phyloP scores from a whole-genome alignment of 2,329 filamentous ascomycete genomes.

The Verticillium klebahnii region DNA sequence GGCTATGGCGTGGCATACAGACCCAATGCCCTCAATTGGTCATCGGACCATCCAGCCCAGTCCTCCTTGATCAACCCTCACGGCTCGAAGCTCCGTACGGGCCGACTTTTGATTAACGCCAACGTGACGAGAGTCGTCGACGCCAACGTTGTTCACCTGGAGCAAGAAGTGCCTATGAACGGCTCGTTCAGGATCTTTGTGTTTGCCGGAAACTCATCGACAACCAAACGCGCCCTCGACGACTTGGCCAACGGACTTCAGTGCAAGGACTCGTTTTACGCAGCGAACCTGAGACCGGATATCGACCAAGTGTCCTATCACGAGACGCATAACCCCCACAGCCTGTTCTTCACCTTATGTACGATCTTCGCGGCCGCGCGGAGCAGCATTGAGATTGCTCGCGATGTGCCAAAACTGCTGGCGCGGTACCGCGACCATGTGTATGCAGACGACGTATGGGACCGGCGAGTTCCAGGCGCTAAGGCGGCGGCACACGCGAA shows the following conservation, averaged over 20 bases:
- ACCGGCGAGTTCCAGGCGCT: slow-evolving; percentile 64
- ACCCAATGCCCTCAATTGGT: slow-evolving; percentile 82
- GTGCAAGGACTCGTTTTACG: slow-evolving; percentile 68
- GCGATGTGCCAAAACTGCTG: slow-evolving; percentile 65
- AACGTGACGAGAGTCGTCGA: slow-evolving; percentile 84
- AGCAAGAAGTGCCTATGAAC: slow-evolving; percentile 85
- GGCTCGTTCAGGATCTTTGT: slow-evolving; percentile 83
- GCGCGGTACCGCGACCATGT: slow-evolving; percentile 75
- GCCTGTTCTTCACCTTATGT: slow-evolving; percentile 73
- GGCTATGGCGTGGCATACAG: slow-evolving; percentile 87
- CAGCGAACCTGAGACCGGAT: slow-evolving; percentile 59
- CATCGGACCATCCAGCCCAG: slow-evolving; percentile 63
- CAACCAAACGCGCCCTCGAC: slow-evolving; percentile 57
- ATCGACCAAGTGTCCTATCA: slow-evolving; percentile 63
- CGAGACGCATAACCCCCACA: slow-evolving; percentile 82
- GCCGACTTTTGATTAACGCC: slow-evolving; percentile 70
- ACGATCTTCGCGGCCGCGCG: slow-evolving; percentile 68
- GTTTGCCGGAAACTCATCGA: slow-evolving; percentile 67
- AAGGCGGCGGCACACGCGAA: slow-evolving; percentile 77
- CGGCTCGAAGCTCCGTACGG: slow-evolving; percentile 63
- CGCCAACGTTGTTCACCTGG: slow-evolving; percentile 83
- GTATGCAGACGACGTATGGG: slow-evolving; percentile 80
- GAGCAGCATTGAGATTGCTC: slow-evolving; percentile 65
- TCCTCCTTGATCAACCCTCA: slow-evolving; percentile 65
- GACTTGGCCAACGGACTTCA: slow-evolving; percentile 66